Conservation (phyloP, 1,139 yeast species). For the Debaryomyces udenii region DNA sequence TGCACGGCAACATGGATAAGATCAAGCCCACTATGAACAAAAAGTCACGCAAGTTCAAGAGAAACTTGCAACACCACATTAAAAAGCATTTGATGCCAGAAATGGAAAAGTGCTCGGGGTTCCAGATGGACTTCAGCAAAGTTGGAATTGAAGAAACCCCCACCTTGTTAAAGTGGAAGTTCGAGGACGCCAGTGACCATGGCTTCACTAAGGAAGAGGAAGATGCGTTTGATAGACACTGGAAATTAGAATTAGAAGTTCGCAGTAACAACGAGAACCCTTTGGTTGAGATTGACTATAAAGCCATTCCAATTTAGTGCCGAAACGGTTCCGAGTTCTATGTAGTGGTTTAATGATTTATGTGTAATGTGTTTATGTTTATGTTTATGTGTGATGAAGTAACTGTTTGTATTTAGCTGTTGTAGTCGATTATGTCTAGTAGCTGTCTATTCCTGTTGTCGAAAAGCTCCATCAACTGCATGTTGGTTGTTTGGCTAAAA, state of each 20-base stretch:
- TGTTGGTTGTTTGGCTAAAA: slow-evolving; percentile 1
- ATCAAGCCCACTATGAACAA: slow-evolving; percentile 74
- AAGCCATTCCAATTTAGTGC: slow-evolving; percentile 38
- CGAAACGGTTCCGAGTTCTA: neutral
- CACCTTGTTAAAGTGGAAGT: slow-evolving; percentile 52
- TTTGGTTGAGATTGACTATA: slow-evolving; percentile 60
- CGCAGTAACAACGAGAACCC: slow-evolving; percentile 64
- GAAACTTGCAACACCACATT: slow-evolving; percentile 76
- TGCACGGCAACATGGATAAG: slow-evolving; percentile 71
- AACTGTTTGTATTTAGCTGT: neutral
- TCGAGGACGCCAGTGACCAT: slow-evolving; percentile 54
- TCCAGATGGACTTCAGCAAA: slow-evolving; percentile 55
- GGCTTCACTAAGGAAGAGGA: slow-evolving; percentile 54
- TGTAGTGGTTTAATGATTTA: neutral
- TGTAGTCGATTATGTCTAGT: slow-evolving; percentile 6
- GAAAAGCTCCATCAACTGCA: slow-evolving; percentile 10
- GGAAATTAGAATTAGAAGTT: slow-evolving; percentile 60
- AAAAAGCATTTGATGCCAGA: slow-evolving; percentile 71
- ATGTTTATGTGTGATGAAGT: neutral
- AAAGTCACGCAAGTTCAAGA: slow-evolving; percentile 68
- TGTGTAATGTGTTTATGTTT: slow-evolving; percentile 1
- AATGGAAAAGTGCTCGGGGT: slow-evolving; percentile 63
- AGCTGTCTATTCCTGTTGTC: slow-evolving; percentile 10
- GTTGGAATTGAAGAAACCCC: slow-evolving; percentile 53
- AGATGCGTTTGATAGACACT: slow-evolving; percentile 51